A percentile compares a stretch with the other conserved stretches of the same genome.
Evolutionary conservation across 148 eudicot genomes (phyloP).

Genomic region (Hydrangea macrophylla): DNA sequence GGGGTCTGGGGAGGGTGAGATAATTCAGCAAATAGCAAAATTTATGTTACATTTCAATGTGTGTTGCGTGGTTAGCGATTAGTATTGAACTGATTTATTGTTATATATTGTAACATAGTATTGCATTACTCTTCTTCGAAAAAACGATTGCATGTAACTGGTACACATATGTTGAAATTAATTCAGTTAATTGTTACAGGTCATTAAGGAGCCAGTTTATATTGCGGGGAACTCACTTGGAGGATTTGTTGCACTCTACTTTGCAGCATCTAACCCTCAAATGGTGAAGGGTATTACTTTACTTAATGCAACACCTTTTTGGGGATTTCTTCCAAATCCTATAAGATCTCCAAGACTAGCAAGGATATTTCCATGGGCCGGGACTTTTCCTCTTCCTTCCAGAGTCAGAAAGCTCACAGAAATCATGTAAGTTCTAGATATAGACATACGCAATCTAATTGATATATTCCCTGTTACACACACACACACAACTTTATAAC

Average conservation of each 20-base stretch:
- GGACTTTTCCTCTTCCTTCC: constrained; percentile 91
- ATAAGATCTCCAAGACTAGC: constrained; percentile 67
- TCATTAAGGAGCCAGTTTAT: constrained; percentile 90
- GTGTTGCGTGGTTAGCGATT: too few species aligned
- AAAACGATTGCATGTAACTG: constrained; percentile 4
- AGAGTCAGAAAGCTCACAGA: constrained; percentile 59
- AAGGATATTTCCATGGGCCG: constrained; percentile 75
- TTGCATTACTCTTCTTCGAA: background rate
- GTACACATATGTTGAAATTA: background rate
- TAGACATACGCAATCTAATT: too few species aligned
- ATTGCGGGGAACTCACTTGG: constrained; percentile 95
- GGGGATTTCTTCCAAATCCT: constrained; percentile 96
- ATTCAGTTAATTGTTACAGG: constrained; percentile 40
- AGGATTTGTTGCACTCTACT: constrained; percentile 84
- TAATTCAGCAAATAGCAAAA: too few species aligned
- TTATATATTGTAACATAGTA: too few species aligned
- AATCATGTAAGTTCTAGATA: constrained; percentile 54
- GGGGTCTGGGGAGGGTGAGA: too few species aligned
- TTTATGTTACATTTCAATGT: too few species aligned
- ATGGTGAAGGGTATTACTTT: constrained; percentile 88
- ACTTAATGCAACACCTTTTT: constrained; percentile 94
- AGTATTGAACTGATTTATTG: too few species aligned
- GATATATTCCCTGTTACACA: too few species aligned
- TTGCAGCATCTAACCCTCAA: constrained; percentile 73
- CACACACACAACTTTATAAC: too few species aligned